Base-by-base conservation (phyloP, 2,329 filamentous ascomycete genomes). In the Fusarium vanettenii region DNA sequence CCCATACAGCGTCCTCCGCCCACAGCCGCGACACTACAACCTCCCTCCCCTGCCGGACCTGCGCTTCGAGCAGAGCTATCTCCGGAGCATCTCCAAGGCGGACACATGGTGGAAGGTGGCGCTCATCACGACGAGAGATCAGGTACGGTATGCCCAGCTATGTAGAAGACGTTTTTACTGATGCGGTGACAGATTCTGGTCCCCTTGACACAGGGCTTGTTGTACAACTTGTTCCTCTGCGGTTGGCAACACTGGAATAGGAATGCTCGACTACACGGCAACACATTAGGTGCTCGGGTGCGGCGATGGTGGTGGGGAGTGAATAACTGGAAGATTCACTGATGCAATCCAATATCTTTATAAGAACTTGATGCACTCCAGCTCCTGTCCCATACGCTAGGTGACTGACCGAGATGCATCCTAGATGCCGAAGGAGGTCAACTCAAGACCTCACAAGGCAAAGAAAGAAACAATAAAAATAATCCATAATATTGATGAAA, bases 21-120 rank as follows among this genome's bases (percentile, higher is more conserved):
- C 91, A 56, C 83, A 87, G 65, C 85, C 85, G 61, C 87, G 86
- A 57, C 79, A 80, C 56, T 82, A 84, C 39, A 82, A 84, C 45
- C 85, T 92, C 64, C 90, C 89, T 33, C 90, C 91, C 10, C 89
- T 98, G 80, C 95, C 95, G 5, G 97, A 99, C 85, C 87, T 99
- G 76, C 91, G 97, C 50, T 98, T 98, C 85, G 97, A 99, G 86
- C 97, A 99, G 89, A 98, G 95, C 87, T 99, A 99, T 83, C 89
- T 99, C 65, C 93, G 94, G 78, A 97, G 95, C 85, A 93, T 99
- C 77, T 90, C 92, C 74, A 88, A 91, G 66, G 95, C 95, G 39
- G 90, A 97, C 75, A 92, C 91, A 27, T 95, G 92, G 91, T 92
- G 93, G 86, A 91, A 91, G 81, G 90, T 99, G 35, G 88, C 90